Conservation (phyloP, 768 basidiomycete genomes). For the Cystofilobasidium capitatum region DNA sequence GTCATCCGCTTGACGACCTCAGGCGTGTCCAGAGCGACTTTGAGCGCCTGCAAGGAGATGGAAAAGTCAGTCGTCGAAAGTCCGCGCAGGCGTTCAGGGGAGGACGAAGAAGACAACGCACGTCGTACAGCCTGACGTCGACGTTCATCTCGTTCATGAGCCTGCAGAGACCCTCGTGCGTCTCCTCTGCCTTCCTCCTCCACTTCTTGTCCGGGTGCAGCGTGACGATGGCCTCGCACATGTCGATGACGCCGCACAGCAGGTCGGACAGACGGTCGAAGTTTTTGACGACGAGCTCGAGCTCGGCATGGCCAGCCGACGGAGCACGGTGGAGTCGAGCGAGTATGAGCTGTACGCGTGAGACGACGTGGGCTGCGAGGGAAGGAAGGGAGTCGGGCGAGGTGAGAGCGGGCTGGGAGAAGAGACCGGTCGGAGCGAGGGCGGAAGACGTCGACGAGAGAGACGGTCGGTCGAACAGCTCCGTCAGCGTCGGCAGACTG, state of each 20-base stretch:
- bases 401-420: conserved; percentile 64
- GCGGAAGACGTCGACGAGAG: conserved; percentile 3
- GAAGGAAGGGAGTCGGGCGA: conserved; percentile 59
- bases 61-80: conserved; percentile 14
- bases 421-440: conserved; percentile 58
- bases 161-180: conserved; percentile 85
- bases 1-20: conserved; percentile 33
- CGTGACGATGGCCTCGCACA: conserved; percentile 86
- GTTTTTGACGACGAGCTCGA: conserved; percentile 84
- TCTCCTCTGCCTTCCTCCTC: conserved; percentile 71
- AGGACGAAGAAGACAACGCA: conserved; percentile 44
- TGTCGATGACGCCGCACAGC: conserved; percentile 90
- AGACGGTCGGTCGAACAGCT: conserved; percentile 19
- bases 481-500: conserved; percentile 10
- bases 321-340: conserved; percentile 61
- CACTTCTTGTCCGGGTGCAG: conserved; percentile 79
- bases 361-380: conserved; percentile 67
- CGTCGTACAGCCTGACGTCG: conserved; percentile 78
- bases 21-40: conserved; percentile 31
- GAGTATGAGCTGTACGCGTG: conserved; percentile 71
- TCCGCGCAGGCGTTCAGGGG: neutral
- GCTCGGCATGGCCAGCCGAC: conserved; percentile 55
- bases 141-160: conserved; percentile 98
- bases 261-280: conserved; percentile 92
- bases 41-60: conserved; percentile 32